Percentiles rank a stretch among this genome's conserved stretches.
These are phyloP conservation scores for Eucalyptus curtisii DNA, from an alignment of 345 rosid genomes.

Conservation along the genomic window DNA sequence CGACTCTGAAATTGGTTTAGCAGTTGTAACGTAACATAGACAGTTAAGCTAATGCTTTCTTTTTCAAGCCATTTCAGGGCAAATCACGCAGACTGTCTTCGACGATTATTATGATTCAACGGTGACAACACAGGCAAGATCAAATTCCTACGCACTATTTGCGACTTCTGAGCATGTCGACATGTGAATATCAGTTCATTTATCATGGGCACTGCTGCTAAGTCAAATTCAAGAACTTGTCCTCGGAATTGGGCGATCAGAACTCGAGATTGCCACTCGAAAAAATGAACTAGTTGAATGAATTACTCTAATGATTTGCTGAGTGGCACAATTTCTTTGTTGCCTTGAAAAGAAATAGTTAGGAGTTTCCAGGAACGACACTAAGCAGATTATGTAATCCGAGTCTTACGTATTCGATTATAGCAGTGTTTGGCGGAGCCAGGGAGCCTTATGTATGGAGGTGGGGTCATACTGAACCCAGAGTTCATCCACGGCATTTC, in stretches of 20 bases:
- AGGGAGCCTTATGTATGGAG: slow-evolving; percentile 21
- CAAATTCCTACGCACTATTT: not conserved
- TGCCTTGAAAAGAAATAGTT: not conserved
- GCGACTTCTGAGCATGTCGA: not conserved
- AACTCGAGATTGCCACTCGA: not conserved
- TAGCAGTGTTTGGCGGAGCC: slow-evolving; percentile 63
- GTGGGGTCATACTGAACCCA: slow-evolving; percentile 41
- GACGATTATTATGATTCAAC: not conserved
- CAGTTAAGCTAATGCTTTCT: not conserved
- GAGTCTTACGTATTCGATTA: not conserved
- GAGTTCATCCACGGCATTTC: slow-evolving; percentile 21
- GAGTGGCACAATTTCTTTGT: not conserved
- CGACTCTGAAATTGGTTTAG: not conserved
- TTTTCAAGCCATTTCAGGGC: not conserved
- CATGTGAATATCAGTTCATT: not conserved
- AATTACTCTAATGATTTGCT: not conserved
- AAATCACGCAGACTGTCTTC: not conserved
- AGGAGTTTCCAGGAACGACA: not conserved
- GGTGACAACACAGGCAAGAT: slow-evolving; percentile 3
- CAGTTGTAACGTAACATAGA: not conserved
- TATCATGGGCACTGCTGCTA: not conserved
- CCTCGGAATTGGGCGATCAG: slow-evolving; percentile 31
- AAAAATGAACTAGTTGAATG: not conserved
- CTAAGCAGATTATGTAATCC: not conserved
- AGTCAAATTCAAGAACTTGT: not conserved